These are phyloP conservation scores for Pichia sp. DNA, from an alignment of 1,139 yeast species.

Conservation along the genomic window DNA sequence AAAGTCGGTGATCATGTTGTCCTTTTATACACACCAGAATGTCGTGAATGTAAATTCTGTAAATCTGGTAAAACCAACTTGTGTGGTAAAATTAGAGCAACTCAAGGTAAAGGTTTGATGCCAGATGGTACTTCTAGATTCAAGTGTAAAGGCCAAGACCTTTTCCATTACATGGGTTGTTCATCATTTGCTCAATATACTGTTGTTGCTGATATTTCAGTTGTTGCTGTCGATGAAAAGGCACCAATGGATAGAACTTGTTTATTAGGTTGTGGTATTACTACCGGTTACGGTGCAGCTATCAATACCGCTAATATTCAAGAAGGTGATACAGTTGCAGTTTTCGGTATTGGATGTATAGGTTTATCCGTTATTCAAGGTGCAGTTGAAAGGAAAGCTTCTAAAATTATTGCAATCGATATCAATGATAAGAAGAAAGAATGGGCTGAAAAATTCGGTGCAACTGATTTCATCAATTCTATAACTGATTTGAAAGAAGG, in stretches of 20 bases:
- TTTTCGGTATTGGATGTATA: constrained; percentile 96
- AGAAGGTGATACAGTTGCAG: constrained; percentile 89
- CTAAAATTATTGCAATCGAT: constrained; percentile 79
- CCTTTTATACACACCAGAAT: constrained; percentile 93
- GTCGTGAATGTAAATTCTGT: constrained; percentile 92
- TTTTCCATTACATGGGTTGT: constrained; percentile 94
- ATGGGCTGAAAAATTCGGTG: constrained; percentile 89
- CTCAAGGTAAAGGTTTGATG: constrained; percentile 88
- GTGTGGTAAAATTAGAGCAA: constrained; percentile 84
- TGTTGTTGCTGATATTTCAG: constrained; percentile 96
- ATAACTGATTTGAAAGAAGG: constrained; percentile 57
- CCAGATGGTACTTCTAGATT: constrained; percentile 95
- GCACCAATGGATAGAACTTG: constrained; percentile 87
- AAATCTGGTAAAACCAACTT: constrained; percentile 90
- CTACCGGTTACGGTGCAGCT: constrained; percentile 98
- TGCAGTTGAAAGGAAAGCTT: constrained; percentile 75
- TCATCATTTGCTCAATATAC: constrained; percentile 96
- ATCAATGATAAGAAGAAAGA: constrained; percentile 74
- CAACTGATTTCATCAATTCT: constrained; percentile 91
- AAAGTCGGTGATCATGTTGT: constrained; percentile 87
- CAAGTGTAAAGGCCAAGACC: constrained; percentile 71
- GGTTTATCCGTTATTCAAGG: constrained; percentile 96
- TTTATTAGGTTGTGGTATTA: constrained; percentile 94
- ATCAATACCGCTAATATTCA: constrained; percentile 88
- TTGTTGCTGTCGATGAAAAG: constrained; percentile 78